Evolutionary conservation across 176 grass and related monocot genomes (phyloP).

Genomic region (Oryza officinalis): DNA sequence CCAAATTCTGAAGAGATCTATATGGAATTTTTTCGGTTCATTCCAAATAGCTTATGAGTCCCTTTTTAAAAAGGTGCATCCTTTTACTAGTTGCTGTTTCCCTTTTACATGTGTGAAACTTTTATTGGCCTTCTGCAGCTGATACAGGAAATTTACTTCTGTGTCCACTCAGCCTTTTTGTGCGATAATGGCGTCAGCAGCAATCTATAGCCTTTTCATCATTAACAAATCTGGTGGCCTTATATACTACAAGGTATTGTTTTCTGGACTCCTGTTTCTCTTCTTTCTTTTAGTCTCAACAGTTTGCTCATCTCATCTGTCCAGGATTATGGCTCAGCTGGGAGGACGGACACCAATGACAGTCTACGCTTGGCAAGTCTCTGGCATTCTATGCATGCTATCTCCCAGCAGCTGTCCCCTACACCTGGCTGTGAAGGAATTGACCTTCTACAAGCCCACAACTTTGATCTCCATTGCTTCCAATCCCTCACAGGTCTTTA

Average conservation of each 20-base stretch:
- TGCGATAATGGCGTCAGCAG: conserved; percentile 48
- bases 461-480: conserved; percentile 95
- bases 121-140: conserved; percentile 19
- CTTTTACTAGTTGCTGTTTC: neutral
- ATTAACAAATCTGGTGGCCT: conserved; percentile 97
- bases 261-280: conserved; percentile 20
- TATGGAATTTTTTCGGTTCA: too few species aligned
- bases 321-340: conserved; percentile 80
- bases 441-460: conserved; percentile 78
- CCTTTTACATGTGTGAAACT: neutral
- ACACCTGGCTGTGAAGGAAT: conserved; percentile 72
- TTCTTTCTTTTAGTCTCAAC: conserved; percentile 19
- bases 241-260: conserved; percentile 81
- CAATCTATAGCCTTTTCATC: conserved; percentile 97
- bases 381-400: conserved; percentile 98
- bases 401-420: conserved; percentile 94
- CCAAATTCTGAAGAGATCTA: neutral
- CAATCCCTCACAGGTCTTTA: conserved; percentile 83
- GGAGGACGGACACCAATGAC: conserved; percentile 95
- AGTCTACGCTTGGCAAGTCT: conserved; percentile 86
- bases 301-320: conserved; percentile 18
- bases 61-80: neutral
- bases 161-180: neutral
- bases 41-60: neutral
- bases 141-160: neutral